Evolutionary conservation across 306 rosid species (phyloP), one percentile per base, ranked within the genome.

Genomic region (Cicer pinnatifidum): DNA sequence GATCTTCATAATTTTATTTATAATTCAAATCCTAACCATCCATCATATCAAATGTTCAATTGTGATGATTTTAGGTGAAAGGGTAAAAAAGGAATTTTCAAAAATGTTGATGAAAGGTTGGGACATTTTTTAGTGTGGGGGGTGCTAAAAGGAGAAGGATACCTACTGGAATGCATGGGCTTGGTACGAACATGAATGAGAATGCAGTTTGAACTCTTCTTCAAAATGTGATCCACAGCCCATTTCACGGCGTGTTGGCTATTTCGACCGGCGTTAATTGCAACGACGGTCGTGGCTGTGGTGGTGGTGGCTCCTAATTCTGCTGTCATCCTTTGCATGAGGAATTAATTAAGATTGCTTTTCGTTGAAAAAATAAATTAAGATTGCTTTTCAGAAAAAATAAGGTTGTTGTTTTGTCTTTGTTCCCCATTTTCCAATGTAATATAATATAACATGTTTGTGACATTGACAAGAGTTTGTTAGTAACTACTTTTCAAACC

Each of bases 171-270:
- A 86, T 84, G 67, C 48, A 87, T 69, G 75, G 84, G 33, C 33
- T 80, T 87, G 69, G 73, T 78, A 11, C 83, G 78, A 57, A 94
- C 97, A 43, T 89, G 95, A 54, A 94, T 67, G 38, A 94, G 94
- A 70, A 77, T 41, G 53, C 96, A 91, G 0, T 67, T 53, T 3
- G 85, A 77, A 67, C 77, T 56, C 52, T 41, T 56, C 40, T 43
- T 51, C 16, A 91, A 17, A 15, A 89, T 84, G 52, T 88, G 54
- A 1, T 88, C 99, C 16, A 88, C 97, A 0, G 97, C 97, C 98
- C 95, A 94, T 87, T 83, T 88, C 9, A 91, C 88, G 8, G 92
- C 92, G 2, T 9, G 7, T 28, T 86, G 90, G 87, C 97, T 82
- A 39, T 79, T 87, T 72, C 85, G 86, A 28, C 91, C 88, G n/a